Base-by-base conservation (phyloP, 1,139 yeast species). In the Kodamaea sp. region DNA sequence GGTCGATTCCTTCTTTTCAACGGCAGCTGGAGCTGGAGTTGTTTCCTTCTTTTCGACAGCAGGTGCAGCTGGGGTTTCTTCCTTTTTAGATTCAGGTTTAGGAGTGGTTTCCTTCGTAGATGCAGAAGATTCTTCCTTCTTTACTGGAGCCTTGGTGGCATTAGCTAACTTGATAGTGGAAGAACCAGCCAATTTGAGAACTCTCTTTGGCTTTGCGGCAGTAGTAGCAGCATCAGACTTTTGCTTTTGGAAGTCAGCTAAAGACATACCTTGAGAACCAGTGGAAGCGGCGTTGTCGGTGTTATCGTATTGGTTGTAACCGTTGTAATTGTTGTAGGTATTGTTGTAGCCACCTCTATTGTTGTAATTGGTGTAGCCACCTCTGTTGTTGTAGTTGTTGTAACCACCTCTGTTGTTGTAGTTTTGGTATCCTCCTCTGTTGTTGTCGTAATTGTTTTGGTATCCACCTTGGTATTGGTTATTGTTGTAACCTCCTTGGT, bases 211-310 rank as follows among this genome's bases (percentile, higher is more conserved):
- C 56, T 82, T 81, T 54, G 65, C 68, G 54, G 70, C 62, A 31
- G 40, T 37, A 45, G 63, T 53, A 52, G 53, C 66, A 42, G 65
- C 50, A 33, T 65, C 69, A 44, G 71, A 66, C 57, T 82, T 78
- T 62, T 82, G 83, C 59, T 83, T 84, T 63, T 87, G 86, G 67
- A 81, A 88, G 57, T 89, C 96, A 42, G 89, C 95, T 54, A 89
- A 73, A 29, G 95, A 80, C 89, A 87, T 81, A 38, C 92, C 94
- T 43, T 67, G 70, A n/a, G 68, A 50, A 48, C 48, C 47, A 38
- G 55, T 27, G 32, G 43, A 41, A 26, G 27, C 43, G 39, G 42
- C 44, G 43, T 60, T 25, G 43, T 45, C 42, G 28, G 45, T 44
- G 42, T 52, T 57, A 40, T 60, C 57, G 52, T 59, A 54, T 41